These are phyloP conservation scores for Colletotrichum sp. DNA, from an alignment of 2,329 filamentous ascomycete species.

Conservation along the genomic window DNA sequence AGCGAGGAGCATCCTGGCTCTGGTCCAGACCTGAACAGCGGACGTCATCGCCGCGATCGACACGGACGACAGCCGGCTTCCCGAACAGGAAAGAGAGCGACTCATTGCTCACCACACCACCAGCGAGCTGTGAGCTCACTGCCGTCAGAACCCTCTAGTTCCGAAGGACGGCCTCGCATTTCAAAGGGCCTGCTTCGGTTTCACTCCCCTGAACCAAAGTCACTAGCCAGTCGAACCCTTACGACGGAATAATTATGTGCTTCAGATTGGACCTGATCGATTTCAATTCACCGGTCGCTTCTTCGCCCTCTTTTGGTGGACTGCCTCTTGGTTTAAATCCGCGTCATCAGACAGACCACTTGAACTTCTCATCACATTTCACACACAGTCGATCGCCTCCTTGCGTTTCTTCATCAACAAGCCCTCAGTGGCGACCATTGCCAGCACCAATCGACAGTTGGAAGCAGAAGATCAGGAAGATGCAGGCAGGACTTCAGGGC, in stretches of 20 bases:
- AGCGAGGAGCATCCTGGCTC: neutral
- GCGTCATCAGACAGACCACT: neutral
- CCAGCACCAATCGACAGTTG: neutral
- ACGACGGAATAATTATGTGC: neutral
- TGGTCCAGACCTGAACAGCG: neutral
- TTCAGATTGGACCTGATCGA: neutral
- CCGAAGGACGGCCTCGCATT: neutral
- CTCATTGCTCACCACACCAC: neutral
- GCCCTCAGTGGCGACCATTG: neutral
- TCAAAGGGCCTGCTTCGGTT: neutral
- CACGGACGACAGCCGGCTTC: slow-evolving; percentile 13
- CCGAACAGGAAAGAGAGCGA: slow-evolving; percentile 15
- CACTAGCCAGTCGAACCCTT: neutral
- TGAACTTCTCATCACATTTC: neutral
- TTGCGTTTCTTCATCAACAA: neutral
- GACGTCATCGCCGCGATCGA: slow-evolving; percentile 19
- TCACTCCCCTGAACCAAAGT: neutral
- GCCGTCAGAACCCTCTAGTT: neutral
- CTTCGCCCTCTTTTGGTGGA: neutral
- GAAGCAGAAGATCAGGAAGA: neutral
- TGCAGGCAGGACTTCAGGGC: neutral
- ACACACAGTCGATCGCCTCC: neutral
- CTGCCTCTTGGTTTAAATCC: neutral
- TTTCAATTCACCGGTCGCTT: neutral
- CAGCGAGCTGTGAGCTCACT: neutral